These are phyloP conservation scores for Penicillium concentricum DNA, from an alignment of 2,329 filamentous ascomycete genomes.

Conservation along the genomic window DNA sequence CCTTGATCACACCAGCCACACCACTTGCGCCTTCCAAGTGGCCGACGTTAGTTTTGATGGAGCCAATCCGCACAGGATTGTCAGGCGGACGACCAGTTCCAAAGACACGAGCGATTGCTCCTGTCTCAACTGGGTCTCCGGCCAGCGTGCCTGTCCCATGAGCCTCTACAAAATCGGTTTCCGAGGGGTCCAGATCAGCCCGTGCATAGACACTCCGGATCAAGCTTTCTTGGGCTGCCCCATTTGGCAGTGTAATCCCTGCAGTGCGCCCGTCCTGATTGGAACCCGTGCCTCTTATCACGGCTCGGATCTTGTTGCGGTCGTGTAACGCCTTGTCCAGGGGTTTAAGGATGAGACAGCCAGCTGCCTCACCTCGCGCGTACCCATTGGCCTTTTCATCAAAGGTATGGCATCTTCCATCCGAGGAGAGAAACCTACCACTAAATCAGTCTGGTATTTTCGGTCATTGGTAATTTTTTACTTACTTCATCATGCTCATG, in stretches of 20 bases:
- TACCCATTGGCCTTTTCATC: slow-evolving; percentile 48
- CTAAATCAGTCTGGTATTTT: background rate
- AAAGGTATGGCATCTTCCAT: slow-evolving; percentile 34
- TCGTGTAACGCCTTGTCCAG: slow-evolving; percentile 43
- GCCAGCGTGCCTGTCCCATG: slow-evolving; percentile 33
- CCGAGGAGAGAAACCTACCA: slow-evolving; percentile 27
- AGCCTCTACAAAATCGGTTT: slow-evolving; percentile 25
- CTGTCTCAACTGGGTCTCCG: slow-evolving; percentile 31
- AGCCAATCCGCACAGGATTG: slow-evolving; percentile 22
- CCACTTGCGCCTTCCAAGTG: slow-evolving; percentile 31
- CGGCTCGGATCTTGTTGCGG: slow-evolving; percentile 43
- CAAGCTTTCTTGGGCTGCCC: slow-evolving; percentile 31
- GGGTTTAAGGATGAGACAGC: slow-evolving; percentile 44
- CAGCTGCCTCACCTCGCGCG: slow-evolving; percentile 48
- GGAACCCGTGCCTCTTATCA: slow-evolving; percentile 43
- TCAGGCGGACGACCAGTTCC: slow-evolving; percentile 9
- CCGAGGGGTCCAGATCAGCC: slow-evolving; percentile 22
- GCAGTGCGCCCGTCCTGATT: slow-evolving; percentile 49
- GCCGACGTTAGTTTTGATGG: slow-evolving; percentile 27
- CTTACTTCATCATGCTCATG: slow-evolving; percentile 23
- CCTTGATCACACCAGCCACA: slow-evolving; percentile 40
- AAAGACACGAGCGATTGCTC: slow-evolving; percentile 26
- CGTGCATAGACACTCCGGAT: slow-evolving; percentile 29
- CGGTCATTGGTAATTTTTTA: background rate
- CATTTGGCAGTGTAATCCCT: slow-evolving; percentile 46